phyloP scores from a whole-genome alignment of 1,284 basidiomycete species.

The Ceratobasidium sp. region DNA sequence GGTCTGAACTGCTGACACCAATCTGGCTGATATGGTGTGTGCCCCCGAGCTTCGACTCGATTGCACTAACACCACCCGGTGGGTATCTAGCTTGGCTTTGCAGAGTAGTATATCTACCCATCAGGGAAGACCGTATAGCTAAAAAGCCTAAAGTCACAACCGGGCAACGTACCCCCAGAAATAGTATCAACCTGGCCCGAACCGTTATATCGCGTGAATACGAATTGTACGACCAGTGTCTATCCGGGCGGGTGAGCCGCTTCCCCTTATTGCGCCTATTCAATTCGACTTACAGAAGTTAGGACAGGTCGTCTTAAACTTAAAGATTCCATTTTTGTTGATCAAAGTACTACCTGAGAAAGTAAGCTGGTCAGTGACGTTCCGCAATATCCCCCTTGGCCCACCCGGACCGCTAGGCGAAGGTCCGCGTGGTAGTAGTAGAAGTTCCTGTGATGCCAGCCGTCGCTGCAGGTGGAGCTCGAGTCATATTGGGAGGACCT shows the following conservation, averaged over 20 bases:
- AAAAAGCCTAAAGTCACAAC: background rate
- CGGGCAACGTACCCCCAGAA: background rate
- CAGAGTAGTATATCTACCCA: background rate
- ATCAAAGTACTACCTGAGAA: constrained; percentile 76
- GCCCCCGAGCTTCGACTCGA: constrained; percentile 58
- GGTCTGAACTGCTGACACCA: background rate
- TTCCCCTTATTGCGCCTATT: background rate
- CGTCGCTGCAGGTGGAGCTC: background rate
- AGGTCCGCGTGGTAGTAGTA: constrained; percentile 2
- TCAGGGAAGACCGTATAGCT: constrained; percentile 23
- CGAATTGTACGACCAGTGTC: constrained; percentile 60
- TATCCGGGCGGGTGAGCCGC: constrained; percentile 55
- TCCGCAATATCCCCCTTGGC: background rate
- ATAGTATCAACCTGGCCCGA: constrained; percentile 48
- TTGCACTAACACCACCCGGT: constrained; percentile 52
- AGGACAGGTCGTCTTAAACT: constrained; percentile 76
- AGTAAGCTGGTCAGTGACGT: constrained; percentile 49
- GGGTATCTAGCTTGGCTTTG: constrained; percentile 27
- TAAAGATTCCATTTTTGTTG: constrained; percentile 70
- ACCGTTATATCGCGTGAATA: constrained; percentile 56
- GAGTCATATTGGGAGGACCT: constrained; percentile 1
- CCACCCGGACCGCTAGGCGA: constrained; percentile 28
- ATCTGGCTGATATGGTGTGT: constrained; percentile 66
- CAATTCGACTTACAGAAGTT: constrained; percentile 58
- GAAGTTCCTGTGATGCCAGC: background rate